phyloP scores from a whole-genome alignment of 1,284 basidiomycete genomes.

The Tilletia indica region DNA sequence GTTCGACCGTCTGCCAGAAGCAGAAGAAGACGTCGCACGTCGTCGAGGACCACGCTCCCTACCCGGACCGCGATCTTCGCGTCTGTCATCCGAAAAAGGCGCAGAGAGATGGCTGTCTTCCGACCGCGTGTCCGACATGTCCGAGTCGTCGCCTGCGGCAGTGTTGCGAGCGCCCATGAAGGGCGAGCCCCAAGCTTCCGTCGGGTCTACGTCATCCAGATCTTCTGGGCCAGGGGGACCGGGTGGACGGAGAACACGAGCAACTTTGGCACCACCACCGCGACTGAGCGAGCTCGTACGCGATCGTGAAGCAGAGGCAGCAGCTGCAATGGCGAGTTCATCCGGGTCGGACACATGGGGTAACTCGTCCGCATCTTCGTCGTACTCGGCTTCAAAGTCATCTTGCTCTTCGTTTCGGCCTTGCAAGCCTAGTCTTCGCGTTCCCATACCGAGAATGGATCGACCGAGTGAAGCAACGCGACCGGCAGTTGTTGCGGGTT shows the following conservation, averaged over 20 bases:
- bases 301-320: constrained; percentile 1
- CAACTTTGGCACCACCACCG: background rate
- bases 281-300: background rate
- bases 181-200: background rate
- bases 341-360: constrained; percentile 22
- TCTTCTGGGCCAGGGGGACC: constrained; percentile 9
- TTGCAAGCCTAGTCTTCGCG: background rate
- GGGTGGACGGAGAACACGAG: background rate
- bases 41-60: background rate
- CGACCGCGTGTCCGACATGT: background rate
- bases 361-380: constrained; percentile 24
- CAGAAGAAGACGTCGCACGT: background rate
- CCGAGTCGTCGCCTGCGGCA: background rate
- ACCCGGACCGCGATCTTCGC: background rate
- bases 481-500: background rate
- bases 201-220: background rate
- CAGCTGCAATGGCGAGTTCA: background rate
- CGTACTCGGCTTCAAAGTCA: constrained; percentile 18
- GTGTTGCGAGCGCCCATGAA: no score
- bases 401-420: background rate
- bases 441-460: background rate
- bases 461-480: background rate
- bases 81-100: constrained; percentile 8
- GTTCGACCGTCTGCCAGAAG: background rate
- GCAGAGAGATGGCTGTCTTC: constrained; percentile 6